Evolutionary conservation across 805 yeast genomes (phyloP).

Genomic region (Sugiyamaella smithiae): DNA sequence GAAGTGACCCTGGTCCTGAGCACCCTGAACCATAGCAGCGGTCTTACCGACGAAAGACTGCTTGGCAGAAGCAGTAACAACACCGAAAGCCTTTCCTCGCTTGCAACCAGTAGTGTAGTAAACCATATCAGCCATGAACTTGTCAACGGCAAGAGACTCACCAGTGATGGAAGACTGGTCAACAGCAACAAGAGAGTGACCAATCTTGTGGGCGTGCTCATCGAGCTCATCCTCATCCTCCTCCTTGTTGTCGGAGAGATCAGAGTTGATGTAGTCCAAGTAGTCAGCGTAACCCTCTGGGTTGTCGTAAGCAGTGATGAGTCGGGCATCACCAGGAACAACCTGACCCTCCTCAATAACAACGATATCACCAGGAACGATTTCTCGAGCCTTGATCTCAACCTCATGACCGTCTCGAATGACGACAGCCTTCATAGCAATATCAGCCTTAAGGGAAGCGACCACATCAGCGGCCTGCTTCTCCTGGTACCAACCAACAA

Average conservation of each 20-base stretch:
- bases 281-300: conserved; percentile 39
- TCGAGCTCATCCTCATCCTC: conserved; percentile 33
- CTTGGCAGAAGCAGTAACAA: conserved; percentile 93
- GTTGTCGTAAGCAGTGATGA: conserved; percentile 41
- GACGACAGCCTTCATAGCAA: conserved; percentile 85
- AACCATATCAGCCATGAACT: conserved; percentile 82
- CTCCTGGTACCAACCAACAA: conserved; percentile 96
- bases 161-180: conserved; percentile 98
- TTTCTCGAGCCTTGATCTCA: conserved; percentile 77
- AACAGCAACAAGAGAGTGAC: conserved; percentile 70
- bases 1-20: conserved; percentile 95
- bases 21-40: conserved; percentile 94
- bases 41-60: conserved; percentile 96
- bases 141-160: conserved; percentile 95
- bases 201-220: conserved; percentile 66
- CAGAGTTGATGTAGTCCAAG: conserved; percentile 39
- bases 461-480: conserved; percentile 98
- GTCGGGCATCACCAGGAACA: conserved; percentile 90
- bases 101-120: conserved; percentile 94
- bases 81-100: conserved; percentile 93
- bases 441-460: conserved; percentile 90
- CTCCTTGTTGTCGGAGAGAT: conserved; percentile 25
- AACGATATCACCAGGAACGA: conserved; percentile 93
- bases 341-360: conserved; percentile 92
- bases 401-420: conserved; percentile 78